phyloP scores from a whole-genome alignment of 495 filamentous ascomycete species.

The Xylaria cubensis region DNA sequence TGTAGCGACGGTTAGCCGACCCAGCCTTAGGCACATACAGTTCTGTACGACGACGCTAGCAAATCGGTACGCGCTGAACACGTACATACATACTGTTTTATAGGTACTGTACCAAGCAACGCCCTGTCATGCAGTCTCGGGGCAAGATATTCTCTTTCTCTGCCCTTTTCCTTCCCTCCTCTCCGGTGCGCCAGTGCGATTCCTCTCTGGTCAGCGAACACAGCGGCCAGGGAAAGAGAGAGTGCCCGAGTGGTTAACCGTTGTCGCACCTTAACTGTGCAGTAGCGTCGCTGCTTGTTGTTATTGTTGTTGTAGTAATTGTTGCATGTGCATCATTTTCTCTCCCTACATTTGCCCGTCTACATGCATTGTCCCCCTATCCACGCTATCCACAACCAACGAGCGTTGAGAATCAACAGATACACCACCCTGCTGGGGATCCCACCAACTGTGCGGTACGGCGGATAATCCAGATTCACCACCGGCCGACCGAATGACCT shows the following conservation, averaged over 20 bases:
- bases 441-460: conserved; percentile 8
- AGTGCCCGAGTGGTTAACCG: conserved; percentile 20
- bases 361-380: conserved; percentile 24
- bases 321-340: conserved; percentile 17
- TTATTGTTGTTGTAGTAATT: background rate
- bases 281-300: conserved; percentile 13
- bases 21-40: background rate
- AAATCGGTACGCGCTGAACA: conserved; percentile 13
- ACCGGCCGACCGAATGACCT: conserved; percentile 17
- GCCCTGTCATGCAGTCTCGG: background rate
- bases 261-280: conserved; percentile 21
- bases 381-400: conserved; percentile 25
- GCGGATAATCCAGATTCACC: conserved; percentile 10
- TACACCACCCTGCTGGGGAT: conserved; percentile 22
- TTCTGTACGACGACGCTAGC: conserved; percentile 8
- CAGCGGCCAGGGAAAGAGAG: conserved; percentile 26
- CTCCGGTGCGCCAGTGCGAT: conserved; percentile 20
- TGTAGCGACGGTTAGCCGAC: background rate
- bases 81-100: conserved; percentile 1
- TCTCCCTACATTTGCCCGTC: conserved; percentile 7
- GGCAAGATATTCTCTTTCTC: conserved; percentile 13
- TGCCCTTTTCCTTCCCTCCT: conserved; percentile 13
- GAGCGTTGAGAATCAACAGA: conserved; percentile 16
- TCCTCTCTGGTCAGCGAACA: conserved; percentile 18
- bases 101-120: conserved; percentile 10